These are phyloP conservation scores for Vaccinium corymbosum DNA, from an alignment of 148 eudicot species.

Conservation along the genomic window DNA sequence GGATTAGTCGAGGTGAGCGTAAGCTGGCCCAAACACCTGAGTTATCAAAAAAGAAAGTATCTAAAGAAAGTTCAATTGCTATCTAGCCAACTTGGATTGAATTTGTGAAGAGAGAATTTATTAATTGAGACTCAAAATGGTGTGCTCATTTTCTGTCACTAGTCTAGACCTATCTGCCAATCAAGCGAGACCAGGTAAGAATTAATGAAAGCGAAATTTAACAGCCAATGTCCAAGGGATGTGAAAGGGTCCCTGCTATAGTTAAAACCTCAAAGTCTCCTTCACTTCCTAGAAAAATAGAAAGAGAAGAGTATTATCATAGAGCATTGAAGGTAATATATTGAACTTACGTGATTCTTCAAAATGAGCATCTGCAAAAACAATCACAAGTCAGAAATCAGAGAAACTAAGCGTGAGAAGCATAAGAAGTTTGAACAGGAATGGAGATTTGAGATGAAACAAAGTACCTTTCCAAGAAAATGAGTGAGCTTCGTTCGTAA, in stretches of 20 bases:
- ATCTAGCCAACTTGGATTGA: background rate
- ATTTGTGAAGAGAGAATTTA: background rate
- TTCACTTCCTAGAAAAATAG: background rate
- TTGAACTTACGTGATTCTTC: constrained; percentile 62
- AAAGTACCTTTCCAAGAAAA: constrained; percentile 56
- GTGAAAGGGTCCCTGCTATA: background rate
- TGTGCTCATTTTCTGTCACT: background rate
- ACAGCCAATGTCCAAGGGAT: background rate
- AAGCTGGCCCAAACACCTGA: too few species aligned
- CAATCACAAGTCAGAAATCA: constrained; percentile 5
- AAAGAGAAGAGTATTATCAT: background rate
- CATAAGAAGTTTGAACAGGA: background rate
- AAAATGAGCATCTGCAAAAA: constrained; percentile 62
- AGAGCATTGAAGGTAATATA: background rate
- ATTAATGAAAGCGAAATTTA: background rate
- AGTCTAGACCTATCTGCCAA: background rate
- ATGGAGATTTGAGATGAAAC: constrained; percentile 6
- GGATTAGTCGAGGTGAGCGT: too few species aligned
- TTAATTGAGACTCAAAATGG: background rate
- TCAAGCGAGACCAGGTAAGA: background rate
- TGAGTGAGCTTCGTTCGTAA: constrained; percentile 37
- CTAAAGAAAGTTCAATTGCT: too few species aligned
- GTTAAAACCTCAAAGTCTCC: background rate
- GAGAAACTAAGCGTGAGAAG: background rate
- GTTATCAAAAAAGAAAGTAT: too few species aligned